A percentile compares a stretch with the other conserved stretches of the same genome.
These are phyloP conservation scores for Trichoderma sp. DNA, from an alignment of 2,329 filamentous ascomycete species.

Conservation along the genomic window DNA sequence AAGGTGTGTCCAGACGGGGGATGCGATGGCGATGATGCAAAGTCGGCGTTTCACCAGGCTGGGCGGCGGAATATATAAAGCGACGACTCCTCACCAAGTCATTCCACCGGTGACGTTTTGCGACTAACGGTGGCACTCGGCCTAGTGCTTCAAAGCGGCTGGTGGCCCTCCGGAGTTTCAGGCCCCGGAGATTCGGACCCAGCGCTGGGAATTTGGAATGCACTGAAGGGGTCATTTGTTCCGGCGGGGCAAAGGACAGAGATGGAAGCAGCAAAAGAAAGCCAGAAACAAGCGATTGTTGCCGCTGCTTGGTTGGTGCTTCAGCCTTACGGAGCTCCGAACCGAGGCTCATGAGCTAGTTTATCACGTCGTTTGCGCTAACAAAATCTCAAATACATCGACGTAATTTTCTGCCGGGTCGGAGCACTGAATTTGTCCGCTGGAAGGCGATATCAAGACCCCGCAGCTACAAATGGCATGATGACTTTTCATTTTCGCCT, in stretches of 20 bases:
- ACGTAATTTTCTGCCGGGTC: neutral
- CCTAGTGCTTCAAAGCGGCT: conserved; percentile 1
- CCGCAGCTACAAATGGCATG: neutral
- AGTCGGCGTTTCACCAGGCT: neutral
- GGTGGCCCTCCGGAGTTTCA: neutral
- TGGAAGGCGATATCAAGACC: neutral
- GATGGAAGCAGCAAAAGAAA: neutral
- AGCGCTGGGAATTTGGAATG: conserved; percentile 4
- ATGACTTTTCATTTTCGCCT: neutral
- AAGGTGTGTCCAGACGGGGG: neutral
- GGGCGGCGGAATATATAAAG: conserved; percentile 14
- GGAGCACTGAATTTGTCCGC: conserved; percentile 26
- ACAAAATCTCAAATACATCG: conserved; percentile 1
- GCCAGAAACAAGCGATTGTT: neutral
- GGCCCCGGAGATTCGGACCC: neutral
- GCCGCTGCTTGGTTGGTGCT: neutral
- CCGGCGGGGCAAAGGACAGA: neutral
- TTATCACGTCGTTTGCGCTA: neutral
- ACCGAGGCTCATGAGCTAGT: neutral
- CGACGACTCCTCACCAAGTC: neutral
- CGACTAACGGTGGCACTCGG: conserved; percentile 14
- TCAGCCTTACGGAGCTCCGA: conserved; percentile 11
- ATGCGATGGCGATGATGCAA: conserved; percentile 23
- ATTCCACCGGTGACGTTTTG: conserved; percentile 22
- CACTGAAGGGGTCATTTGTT: neutral